Conservation (phyloP, 164 flowering plant genomes). For the Santalum album region DNA sequence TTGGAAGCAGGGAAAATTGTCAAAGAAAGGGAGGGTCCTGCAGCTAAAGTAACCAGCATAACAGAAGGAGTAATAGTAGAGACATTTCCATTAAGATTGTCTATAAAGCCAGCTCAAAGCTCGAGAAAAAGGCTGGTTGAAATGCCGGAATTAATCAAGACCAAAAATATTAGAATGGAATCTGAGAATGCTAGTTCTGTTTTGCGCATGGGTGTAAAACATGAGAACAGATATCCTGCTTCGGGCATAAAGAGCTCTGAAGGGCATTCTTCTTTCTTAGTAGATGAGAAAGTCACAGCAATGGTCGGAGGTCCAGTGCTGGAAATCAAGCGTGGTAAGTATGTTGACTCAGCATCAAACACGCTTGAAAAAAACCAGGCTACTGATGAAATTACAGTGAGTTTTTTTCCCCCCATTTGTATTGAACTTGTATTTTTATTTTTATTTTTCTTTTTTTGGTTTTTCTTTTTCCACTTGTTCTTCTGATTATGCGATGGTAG, state of each 20-base stretch:
- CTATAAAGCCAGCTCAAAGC: slow-evolving; percentile 9
- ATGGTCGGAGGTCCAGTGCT: not conserved
- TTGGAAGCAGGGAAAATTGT: slow-evolving; percentile 14
- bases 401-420: no score
- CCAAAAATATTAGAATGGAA: slow-evolving; percentile 7
- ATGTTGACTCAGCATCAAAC: no score
- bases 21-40: slow-evolving; percentile 10
- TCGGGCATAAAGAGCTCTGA: not conserved
- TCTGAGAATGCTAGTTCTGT: not conserved
- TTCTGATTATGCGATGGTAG: no score
- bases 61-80: slow-evolving; percentile 35
- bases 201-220: not conserved
- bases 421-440: no score
- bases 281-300: slow-evolving; percentile 7
- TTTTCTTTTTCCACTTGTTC: no score
- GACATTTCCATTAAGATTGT: slow-evolving; percentile 41
- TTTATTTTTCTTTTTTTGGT: no score
- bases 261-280: not conserved
- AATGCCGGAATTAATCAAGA: slow-evolving; percentile 11
- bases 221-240: no score
- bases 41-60: slow-evolving; percentile 7
- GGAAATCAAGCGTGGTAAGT: slow-evolving; percentile 8
- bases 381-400: no score
- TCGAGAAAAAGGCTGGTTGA: slow-evolving; percentile 12
- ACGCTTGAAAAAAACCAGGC: slow-evolving; percentile 12